Evolutionary conservation across 768 basidiomycete species (phyloP).

Genomic region (Tylopilus felleus): DNA sequence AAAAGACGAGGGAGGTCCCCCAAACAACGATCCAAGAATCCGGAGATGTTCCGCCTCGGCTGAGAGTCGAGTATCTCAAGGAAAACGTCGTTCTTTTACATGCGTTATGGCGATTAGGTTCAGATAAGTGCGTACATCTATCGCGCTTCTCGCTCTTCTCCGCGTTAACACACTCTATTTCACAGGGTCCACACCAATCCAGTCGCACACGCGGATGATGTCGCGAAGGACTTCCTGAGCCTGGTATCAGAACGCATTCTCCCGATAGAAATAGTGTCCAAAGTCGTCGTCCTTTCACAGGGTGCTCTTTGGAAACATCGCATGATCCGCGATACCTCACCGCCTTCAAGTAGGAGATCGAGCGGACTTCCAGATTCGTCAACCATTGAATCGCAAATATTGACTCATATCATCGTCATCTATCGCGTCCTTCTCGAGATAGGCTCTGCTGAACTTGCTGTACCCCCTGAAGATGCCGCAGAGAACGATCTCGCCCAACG

Average conservation of each 20-base stretch:
- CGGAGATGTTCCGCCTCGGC: constrained; percentile 41
- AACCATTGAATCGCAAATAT: constrained; percentile 60
- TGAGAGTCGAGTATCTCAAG: constrained; percentile 64
- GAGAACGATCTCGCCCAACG: constrained; percentile 68
- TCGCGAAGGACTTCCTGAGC: constrained; percentile 53
- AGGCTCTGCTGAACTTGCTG: constrained; percentile 57
- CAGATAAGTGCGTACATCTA: constrained; percentile 50
- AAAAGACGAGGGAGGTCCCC: constrained; percentile 39
- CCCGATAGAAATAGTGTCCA: constrained; percentile 72
- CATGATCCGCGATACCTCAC: constrained; percentile 55
- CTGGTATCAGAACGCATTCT: constrained; percentile 69
- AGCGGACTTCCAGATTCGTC: constrained; percentile 24
- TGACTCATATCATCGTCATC: constrained; percentile 64
- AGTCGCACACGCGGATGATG: constrained; percentile 44
- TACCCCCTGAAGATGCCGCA: constrained; percentile 49
- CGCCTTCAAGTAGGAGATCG: constrained; percentile 28
- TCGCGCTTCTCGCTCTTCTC: background rate
- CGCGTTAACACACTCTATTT: constrained; percentile 5
- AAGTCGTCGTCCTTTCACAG: constrained; percentile 68
- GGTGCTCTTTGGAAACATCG: constrained; percentile 84
- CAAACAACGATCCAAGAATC: constrained; percentile 31
- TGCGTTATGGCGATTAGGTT: constrained; percentile 59
- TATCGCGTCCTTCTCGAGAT: constrained; percentile 62
- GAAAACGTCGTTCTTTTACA: constrained; percentile 74
- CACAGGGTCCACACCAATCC: constrained; percentile 41